Percentiles rank a stretch among this genome's conserved stretches.
These are phyloP conservation scores for Spiraea crenata DNA, from an alignment of 331 rosid species.

Conservation along the genomic window DNA sequence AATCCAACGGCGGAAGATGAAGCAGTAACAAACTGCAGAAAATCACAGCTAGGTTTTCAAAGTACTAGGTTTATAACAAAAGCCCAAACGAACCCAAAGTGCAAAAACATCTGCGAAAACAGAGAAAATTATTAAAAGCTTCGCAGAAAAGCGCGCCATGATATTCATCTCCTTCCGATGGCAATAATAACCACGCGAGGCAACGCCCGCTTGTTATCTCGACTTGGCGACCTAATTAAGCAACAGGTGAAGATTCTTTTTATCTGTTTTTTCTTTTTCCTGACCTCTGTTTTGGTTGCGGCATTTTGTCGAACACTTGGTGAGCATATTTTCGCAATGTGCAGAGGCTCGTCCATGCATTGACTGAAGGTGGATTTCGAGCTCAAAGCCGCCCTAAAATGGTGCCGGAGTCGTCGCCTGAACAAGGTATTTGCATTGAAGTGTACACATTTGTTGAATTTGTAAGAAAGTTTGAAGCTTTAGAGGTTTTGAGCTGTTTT, in stretches of 20 bases:
- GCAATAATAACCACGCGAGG: conserved; percentile 29
- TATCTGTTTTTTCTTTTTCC: not conserved
- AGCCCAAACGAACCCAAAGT: not conserved
- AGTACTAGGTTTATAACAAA: not conserved
- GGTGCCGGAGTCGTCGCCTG: conserved; percentile 19
- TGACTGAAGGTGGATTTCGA: conserved; percentile 17
- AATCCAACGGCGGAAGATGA: not conserved
- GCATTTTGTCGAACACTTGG: conserved; percentile 49
- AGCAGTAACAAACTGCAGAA: not conserved
- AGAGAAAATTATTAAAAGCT: too few species aligned
- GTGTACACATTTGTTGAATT: not conserved
- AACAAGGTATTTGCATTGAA: conserved; percentile 11
- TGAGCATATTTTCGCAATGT: not conserved
- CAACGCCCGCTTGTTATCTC: conserved; percentile 35
- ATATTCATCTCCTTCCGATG: conserved; percentile 29
- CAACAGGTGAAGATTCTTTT: conserved; percentile 32
- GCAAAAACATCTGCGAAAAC: too few species aligned
- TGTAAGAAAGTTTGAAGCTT: not conserved
- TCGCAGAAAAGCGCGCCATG: conserved; percentile 33
- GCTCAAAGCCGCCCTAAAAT: conserved; percentile 8
- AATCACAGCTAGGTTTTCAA: not conserved
- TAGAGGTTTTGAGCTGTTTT: not conserved
- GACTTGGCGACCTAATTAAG: conserved; percentile 37
- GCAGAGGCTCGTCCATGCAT: conserved; percentile 27
- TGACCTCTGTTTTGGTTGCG: conserved; percentile 11